These are phyloP conservation scores for Cercospora berteroae DNA, from an alignment of 2,329 filamentous ascomycete species.

Conservation along the genomic window DNA sequence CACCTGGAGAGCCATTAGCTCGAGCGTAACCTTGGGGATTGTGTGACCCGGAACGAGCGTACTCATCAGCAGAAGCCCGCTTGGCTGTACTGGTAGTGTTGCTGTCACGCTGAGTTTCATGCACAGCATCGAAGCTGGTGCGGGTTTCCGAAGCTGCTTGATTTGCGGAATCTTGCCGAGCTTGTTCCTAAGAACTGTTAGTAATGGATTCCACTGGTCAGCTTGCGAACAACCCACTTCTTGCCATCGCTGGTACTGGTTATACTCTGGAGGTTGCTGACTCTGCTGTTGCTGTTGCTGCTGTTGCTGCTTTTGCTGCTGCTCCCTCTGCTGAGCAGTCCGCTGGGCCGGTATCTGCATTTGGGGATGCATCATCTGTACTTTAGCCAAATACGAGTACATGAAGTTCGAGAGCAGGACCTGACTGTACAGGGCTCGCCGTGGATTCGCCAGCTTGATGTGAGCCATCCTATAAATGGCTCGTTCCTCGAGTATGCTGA, in stretches of 20 bases:
- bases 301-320: conserved; percentile 20
- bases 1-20: conserved; percentile 22
- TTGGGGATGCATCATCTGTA: conserved; percentile 97
- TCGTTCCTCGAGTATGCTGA: conserved; percentile 90
- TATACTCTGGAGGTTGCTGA: conserved; percentile 37
- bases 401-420: conserved; percentile 98
- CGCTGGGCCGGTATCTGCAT: conserved; percentile 83
- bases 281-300: conserved; percentile 18
- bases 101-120: conserved; percentile 22
- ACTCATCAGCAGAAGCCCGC: conserved; percentile 25
- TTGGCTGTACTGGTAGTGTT: not conserved
- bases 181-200: conserved; percentile 32
- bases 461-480: conserved; percentile 99
- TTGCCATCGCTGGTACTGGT: conserved; percentile 40
- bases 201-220: not conserved
- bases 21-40: conserved; percentile 29
- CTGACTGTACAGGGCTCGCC: conserved; percentile 86
- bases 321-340: conserved; percentile 32
- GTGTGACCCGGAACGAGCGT: conserved; percentile 7
- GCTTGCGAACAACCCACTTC: conserved; percentile 34
- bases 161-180: conserved; percentile 30
- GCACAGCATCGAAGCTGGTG: conserved; percentile 29
- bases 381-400: conserved; percentile 98
- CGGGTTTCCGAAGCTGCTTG: conserved; percentile 13
- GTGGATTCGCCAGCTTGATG: conserved; percentile 96